phyloP scores from a whole-genome alignment of 2,329 filamentous ascomycete species.

The Aspergillus ochraceoroseus region DNA sequence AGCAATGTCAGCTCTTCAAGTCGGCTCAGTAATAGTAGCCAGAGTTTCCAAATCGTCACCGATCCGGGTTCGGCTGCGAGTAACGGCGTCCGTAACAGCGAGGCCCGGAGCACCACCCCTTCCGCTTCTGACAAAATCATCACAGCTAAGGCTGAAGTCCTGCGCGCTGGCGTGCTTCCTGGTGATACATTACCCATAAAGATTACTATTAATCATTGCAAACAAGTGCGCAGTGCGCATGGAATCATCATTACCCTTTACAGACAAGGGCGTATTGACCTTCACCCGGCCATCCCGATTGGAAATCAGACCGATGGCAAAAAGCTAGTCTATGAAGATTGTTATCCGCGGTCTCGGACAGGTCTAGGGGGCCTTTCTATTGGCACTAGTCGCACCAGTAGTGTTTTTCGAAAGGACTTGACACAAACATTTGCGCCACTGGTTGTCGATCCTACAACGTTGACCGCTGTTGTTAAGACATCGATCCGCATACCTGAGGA shows the following conservation, averaged over 20 bases:
- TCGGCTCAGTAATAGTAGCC: conserved; percentile 60
- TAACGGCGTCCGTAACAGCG: conserved; percentile 44
- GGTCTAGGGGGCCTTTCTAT: conserved; percentile 82
- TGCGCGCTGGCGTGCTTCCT: conserved; percentile 76
- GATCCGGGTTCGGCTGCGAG: conserved; percentile 41
- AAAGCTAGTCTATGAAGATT: conserved; percentile 71
- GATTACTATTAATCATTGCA: conserved; percentile 80
- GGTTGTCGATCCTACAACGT: conserved; percentile 74
- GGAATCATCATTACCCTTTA: conserved; percentile 92
- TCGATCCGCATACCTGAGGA: conserved; percentile 84
- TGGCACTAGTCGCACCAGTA: conserved; percentile 78
- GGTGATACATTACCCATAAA: conserved; percentile 78
- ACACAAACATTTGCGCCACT: conserved; percentile 83
- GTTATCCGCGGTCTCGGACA: conserved; percentile 80
- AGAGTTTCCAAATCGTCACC: conserved; percentile 51
- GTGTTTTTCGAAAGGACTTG: conserved; percentile 92
- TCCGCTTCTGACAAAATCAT: conserved; percentile 70
- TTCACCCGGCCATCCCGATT: conserved; percentile 59
- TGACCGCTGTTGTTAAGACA: conserved; percentile 74
- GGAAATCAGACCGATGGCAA: conserved; percentile 60
- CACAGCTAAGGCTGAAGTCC: conserved; percentile 75
- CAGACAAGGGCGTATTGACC: conserved; percentile 84
- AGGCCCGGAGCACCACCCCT: conserved; percentile 48
- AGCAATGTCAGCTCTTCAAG: conserved; percentile 71
- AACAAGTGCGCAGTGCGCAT: conserved; percentile 81